These are phyloP conservation scores for Morella rubra DNA, from an alignment of 306 rosid species.

Conservation along the genomic window DNA sequence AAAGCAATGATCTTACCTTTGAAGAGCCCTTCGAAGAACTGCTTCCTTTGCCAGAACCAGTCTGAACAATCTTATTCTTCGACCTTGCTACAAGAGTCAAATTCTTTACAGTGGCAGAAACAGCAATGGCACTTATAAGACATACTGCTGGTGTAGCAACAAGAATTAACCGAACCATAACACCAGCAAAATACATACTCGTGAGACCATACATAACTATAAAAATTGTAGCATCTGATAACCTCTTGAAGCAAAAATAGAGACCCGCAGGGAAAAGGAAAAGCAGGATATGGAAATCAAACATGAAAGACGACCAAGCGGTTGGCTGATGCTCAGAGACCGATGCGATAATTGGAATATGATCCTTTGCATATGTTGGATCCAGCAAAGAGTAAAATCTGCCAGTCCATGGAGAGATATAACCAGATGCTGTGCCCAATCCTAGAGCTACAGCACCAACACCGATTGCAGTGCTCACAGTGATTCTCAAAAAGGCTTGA, in stretches of 20 bases:
- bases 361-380: conserved; percentile 98
- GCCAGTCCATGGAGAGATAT: conserved; percentile 99
- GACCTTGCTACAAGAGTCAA: conserved; percentile 69
- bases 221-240: conserved; percentile 96
- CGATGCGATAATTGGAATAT: conserved; percentile 95
- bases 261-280: conserved; percentile 99
- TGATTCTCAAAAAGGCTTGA: conserved; percentile 88
- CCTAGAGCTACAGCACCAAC: conserved; percentile 91
- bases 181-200: conserved; percentile 99
- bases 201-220: conserved; percentile 97
- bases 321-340: conserved; percentile 99
- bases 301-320: conserved; percentile 99
- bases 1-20: conserved; percentile 53
- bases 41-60: conserved; percentile 72
- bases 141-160: conserved; percentile 98
- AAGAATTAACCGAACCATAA: conserved; percentile 96
- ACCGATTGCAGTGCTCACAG: conserved; percentile 73
- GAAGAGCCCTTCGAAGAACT: conserved; percentile 68
- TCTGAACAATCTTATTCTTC: conserved; percentile 56
- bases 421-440: conserved; percentile 91
- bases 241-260: conserved; percentile 96
- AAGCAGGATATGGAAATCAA: conserved; percentile 91
- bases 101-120: conserved; percentile 88
- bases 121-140: conserved; percentile 95
- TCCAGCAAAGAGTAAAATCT: conserved; percentile 96